phyloP scores from a whole-genome alignment of 352 stramenopile species.

The Globisporangium nodosum region DNA sequence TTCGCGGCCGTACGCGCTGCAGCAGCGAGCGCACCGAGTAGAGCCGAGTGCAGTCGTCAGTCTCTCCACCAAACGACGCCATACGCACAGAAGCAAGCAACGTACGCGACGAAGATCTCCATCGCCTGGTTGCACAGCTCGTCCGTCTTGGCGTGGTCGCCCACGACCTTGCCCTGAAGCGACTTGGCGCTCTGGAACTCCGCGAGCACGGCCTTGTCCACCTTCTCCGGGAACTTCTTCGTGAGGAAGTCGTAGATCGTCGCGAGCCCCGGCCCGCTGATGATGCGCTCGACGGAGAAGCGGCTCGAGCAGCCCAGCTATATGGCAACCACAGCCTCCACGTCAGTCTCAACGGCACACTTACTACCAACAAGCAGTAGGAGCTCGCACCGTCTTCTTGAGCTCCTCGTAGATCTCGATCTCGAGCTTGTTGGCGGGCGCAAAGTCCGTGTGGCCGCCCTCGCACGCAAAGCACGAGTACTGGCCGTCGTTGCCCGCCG shows the following conservation, averaged over 20 bases:
- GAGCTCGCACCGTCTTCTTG: constrained; percentile 36
- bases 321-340: neutral
- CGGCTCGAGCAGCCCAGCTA: constrained; percentile 81
- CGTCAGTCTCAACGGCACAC: neutral
- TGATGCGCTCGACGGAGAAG: constrained; percentile 95
- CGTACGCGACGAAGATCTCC: constrained; percentile 92
- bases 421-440: constrained; percentile 84
- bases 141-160: constrained; percentile 81
- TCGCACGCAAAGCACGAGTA: constrained; percentile 93
- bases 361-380: neutral
- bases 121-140: constrained; percentile 86
- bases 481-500: constrained; percentile 66
- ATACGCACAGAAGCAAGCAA: constrained; percentile 8
- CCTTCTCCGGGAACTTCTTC: constrained; percentile 86
- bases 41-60: too few species aligned
- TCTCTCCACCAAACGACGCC: too few species aligned
- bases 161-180: constrained; percentile 81
- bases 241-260: constrained; percentile 97
- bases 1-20: constrained; percentile 91
- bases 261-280: constrained; percentile 92
- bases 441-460: constrained; percentile 95
- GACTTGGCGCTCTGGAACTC: constrained; percentile 56
- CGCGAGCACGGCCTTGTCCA: constrained; percentile 71
- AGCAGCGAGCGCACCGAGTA: neutral
- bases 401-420: constrained; percentile 83